Percentiles rank a stretch among this genome's conserved stretches.
These are phyloP conservation scores for Stemphylium vesicarium DNA, from an alignment of 2,329 filamentous ascomycete genomes.

Conservation along the genomic window DNA sequence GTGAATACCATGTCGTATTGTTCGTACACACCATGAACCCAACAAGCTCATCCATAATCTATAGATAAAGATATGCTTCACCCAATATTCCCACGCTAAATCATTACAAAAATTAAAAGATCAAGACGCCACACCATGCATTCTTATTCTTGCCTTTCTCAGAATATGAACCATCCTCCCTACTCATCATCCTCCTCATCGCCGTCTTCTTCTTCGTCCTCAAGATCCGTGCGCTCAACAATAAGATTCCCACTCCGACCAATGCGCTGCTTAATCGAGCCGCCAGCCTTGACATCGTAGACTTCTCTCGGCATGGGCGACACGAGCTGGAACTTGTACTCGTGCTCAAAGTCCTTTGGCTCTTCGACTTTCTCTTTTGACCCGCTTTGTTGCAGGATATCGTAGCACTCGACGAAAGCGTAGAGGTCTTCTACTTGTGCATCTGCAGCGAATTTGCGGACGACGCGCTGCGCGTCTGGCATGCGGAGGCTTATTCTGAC, in stretches of 20 bases:
- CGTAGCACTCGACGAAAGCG: conserved; percentile 93
- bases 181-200: conserved; percentile 10
- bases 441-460: conserved; percentile 74
- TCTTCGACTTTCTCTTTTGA: conserved; percentile 49
- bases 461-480: conserved; percentile 72
- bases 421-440: conserved; percentile 86
- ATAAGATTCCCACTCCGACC: conserved; percentile 87
- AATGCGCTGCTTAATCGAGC: conserved; percentile 73
- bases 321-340: conserved; percentile 84
- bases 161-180: background rate
- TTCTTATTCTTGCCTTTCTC: background rate
- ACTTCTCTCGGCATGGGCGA: conserved; percentile 84
- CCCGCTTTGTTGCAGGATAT: conserved; percentile 60
- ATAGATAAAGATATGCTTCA: background rate
- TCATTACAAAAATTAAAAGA: background rate
- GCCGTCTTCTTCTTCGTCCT: conserved; percentile 58
- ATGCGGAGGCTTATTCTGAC: conserved; percentile 73
- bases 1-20: background rate
- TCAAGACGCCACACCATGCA: conserved; percentile 6
- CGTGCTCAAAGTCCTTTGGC: conserved; percentile 76
- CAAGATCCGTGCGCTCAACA: conserved; percentile 73
- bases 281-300: conserved; percentile 71
- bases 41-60: background rate
- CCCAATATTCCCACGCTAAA: conserved; percentile 6
- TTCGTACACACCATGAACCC: background rate